A percentile compares a stretch with the other conserved stretches of the same genome.
These are phyloP conservation scores for Diaporthe velutina DNA, from an alignment of 2,329 filamentous ascomycete species.

Conservation along the genomic window DNA sequence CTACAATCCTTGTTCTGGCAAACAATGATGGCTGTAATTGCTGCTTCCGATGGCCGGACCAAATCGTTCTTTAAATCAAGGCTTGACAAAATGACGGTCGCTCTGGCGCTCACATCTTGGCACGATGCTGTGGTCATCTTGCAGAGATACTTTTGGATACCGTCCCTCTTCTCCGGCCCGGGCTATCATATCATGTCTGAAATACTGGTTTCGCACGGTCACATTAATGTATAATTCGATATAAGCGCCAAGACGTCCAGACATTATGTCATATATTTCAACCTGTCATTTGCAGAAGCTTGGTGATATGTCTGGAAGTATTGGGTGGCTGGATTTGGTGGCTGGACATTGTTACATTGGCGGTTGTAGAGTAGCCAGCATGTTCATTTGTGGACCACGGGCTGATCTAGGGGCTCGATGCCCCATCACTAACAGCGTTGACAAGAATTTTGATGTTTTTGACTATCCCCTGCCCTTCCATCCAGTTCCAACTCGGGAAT, in stretches of 20 bases:
- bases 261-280: no score
- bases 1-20: not conserved
- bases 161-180: not conserved
- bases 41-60: not conserved
- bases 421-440: not conserved
- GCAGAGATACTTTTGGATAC: constrained; percentile 12
- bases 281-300: no score
- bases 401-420: not conserved
- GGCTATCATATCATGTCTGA: not conserved
- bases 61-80: not conserved
- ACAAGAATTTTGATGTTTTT: not conserved
- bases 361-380: not conserved
- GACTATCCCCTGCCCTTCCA: no score
- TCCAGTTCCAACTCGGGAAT: no score
- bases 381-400: not conserved
- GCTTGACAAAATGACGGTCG: not conserved
- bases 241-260: not conserved
- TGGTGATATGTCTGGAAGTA: no score
- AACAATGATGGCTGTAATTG: not conserved
- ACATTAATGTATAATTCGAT: not conserved
- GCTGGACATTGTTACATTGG: not conserved
- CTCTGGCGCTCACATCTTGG: not conserved
- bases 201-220: not conserved
- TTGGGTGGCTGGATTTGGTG: not conserved
- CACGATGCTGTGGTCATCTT: not conserved